Evolutionary conservation across 108 stramenopile genomes (phyloP).

Genomic region (Cyclostephanos tholiformis): DNA sequence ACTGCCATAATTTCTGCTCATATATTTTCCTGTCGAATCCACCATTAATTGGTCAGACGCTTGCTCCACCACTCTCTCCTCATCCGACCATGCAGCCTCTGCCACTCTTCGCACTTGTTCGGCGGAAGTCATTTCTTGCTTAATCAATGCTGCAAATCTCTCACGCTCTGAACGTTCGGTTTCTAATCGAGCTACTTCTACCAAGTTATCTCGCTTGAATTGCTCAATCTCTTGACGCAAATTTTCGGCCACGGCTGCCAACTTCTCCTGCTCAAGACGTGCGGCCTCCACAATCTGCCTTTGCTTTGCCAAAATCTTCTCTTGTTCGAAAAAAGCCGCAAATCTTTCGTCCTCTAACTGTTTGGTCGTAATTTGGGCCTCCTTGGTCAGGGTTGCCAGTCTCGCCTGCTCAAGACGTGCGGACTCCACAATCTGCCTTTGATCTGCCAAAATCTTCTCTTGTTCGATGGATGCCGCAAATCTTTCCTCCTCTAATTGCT

Average conservation of each 20-base stretch:
- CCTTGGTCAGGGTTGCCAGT: not conserved
- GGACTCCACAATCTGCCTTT: not conserved
- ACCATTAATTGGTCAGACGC: not conserved
- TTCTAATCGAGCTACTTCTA: not conserved
- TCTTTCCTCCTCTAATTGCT: not conserved
- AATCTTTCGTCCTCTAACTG: not conserved
- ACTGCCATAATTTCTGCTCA: not conserved
- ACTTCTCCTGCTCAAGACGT: not conserved
- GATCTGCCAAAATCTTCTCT: not conserved
- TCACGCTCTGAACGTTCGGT: not conserved
- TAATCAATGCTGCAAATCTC: not conserved
- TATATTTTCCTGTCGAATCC: not conserved
- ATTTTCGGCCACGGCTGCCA: not conserved
- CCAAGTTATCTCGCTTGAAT: not conserved
- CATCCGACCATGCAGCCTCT: not conserved
- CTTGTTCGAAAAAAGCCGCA: not conserved
- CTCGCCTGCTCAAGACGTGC: not conserved
- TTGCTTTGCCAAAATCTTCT: not conserved
- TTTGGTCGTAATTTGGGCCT: not conserved
- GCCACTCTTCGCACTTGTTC: not conserved
- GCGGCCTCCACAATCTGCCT: not conserved
- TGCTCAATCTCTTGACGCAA: not conserved
- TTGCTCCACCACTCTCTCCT: not conserved
- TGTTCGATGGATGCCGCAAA: not conserved
- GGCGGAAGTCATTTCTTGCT: not conserved